Evolutionary conservation across 192 early-diverging fungal species (phyloP), one percentile per base, ranked within the genome.

Genomic region (Backusella parvicylindrica): DNA sequence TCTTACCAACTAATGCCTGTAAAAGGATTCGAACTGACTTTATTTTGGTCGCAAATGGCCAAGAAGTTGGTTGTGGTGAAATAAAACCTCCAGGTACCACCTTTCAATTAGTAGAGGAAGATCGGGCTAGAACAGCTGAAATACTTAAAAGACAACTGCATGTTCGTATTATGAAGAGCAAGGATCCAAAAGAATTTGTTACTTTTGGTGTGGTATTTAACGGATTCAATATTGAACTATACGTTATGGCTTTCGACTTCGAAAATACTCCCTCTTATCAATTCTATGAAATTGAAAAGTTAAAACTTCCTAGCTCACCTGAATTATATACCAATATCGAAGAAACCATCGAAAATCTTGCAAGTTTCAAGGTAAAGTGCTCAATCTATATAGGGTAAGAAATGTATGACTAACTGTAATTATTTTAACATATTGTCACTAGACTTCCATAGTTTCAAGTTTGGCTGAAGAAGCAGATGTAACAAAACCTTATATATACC

Each of bases 131-230:
- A 0, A 70, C 26, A 32, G 68, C 41, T 18, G 68, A 70, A 70
- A 70, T 16, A 4, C 28, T 70, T 31, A 70, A 70, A 32, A 70
- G 28, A 30, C 68, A 70, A 31, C 28, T 70, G 6, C 43, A 70
- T 70, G 37, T 12, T 69, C 41, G 68, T 32, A 70, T 43, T 0
- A 43, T 70, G 21, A 70, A 70, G 30, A 49, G 68, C 26, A 49
- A 49, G 30, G 26, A 70, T 16, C 21, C 5, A 70, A 70, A 43
- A 31, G 68, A 50, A 49, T 49, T 70, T 32, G 2, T 49, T 3
- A 70, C 68, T 49, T 70, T 70, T 70, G 68, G 68, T 70, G 5
- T 70, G 18, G 6, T 70, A 70, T 43, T 70, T 32, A 30, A 70
- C 3, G 68, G 68, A 15, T 30, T 49, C 12, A 32, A 43, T 16